Conservation (phyloP, 345 rosid species). For the Abelmoschus esculentus region DNA sequence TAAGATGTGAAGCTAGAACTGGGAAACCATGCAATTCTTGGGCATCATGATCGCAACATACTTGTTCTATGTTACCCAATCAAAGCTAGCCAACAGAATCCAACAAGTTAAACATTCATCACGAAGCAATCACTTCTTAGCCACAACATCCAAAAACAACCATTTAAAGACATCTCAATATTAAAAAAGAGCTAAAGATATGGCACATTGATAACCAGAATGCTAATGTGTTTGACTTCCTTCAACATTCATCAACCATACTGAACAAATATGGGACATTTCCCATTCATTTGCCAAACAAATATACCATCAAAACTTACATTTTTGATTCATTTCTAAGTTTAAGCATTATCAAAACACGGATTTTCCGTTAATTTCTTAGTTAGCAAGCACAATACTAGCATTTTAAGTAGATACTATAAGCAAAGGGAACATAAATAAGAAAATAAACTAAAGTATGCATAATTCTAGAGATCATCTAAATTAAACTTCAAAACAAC, state of each 20-base stretch:
- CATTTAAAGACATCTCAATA: background rate
- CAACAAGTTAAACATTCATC: background rate
- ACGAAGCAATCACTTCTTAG: background rate
- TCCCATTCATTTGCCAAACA: background rate
- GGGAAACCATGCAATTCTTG: background rate
- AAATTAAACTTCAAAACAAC: constrained; percentile 1
- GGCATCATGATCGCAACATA: background rate
- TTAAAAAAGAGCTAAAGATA: background rate
- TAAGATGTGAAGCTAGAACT: background rate
- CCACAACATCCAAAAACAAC: background rate
- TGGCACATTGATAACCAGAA: background rate
- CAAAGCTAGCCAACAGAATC: background rate
- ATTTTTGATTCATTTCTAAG: background rate
- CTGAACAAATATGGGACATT: background rate
- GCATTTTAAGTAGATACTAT: background rate
- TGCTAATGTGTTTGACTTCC: background rate
- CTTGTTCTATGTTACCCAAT: background rate
- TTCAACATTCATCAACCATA: background rate
- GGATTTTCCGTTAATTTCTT: background rate
- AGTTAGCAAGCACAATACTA: background rate
- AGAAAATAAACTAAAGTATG: constrained; percentile 1
- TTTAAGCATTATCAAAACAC: background rate
- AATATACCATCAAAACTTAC: background rate
- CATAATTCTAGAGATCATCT: constrained; percentile 10
- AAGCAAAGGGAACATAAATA: background rate